Evolutionary conservation across 371 early-diverging fungal genomes (phyloP), one percentile per base, ranked within the genome.

Genomic region (Lichtheimia ramosa): DNA sequence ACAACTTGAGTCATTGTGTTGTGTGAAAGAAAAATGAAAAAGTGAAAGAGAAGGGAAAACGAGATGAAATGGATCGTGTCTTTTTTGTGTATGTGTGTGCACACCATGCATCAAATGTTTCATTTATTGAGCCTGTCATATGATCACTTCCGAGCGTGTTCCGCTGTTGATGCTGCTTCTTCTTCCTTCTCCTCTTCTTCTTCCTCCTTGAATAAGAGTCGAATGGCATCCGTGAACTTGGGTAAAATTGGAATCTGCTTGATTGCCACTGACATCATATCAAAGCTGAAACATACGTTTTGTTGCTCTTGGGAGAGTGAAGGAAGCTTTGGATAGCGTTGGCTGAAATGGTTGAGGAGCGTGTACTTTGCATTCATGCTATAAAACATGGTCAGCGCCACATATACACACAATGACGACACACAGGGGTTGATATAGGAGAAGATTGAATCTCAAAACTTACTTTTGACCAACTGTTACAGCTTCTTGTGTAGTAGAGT

Each of bases 321-420:
- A 0, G 93, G 93, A 18, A 92, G 65, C 70, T 91, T 90, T 13
- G 91, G 91, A 76, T 98, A 98, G 21, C 99, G 85, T 75, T 99
- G 98, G 69, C 97, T 96, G 66, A 99, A 99, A 71, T 99, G 99
- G 53, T 99, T 99, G 56, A 99, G 73, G 41, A 99, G 65, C 3
- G 94, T 83, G 54, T 74, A 81, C 61, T 87, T 81, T 42, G 97
- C 96, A 18, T 87, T 79, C 93, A 97, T 90, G 62, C 74, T 81
- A 66, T 28, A 46, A n/a, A n/a, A n/a, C 46, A n/a, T 18, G 21
- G 14, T 46, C 46, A 21, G 21, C 46, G 46, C 46, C 34, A 34
- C 34, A 34, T 34, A 34, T 8, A 7, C 13, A 34, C 14, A 43
- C 46, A 46, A 43, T 54, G 24, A 65, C 57, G 56, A 20, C 23